phyloP scores from a whole-genome alignment of 176 grass and related monocot species.

The Musa beccarii region DNA sequence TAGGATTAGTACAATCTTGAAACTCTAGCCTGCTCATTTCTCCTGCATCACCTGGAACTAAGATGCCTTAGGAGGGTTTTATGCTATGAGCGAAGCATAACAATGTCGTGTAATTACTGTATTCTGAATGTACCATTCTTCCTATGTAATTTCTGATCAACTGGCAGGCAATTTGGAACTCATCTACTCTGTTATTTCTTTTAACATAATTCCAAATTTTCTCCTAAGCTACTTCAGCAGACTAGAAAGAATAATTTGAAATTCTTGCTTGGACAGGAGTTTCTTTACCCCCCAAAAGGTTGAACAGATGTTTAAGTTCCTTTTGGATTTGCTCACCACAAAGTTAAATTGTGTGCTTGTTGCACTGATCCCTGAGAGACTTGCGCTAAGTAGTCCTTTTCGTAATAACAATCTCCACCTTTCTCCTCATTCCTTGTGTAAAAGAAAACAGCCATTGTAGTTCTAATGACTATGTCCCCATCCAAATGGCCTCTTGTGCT shows the following conservation, averaged over 20 bases:
- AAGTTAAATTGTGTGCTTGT: neutral
- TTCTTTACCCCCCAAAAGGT: neutral
- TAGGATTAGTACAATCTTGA: neutral
- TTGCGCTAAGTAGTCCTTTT: no score
- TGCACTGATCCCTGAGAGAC: neutral
- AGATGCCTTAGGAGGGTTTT: neutral
- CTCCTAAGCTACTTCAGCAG: neutral
- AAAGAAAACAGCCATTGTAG: no score
- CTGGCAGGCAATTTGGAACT: neutral
- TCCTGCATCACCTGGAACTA: neutral
- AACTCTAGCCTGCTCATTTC: neutral
- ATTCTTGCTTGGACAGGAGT: neutral
- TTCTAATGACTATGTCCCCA: no score
- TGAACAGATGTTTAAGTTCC: neutral
- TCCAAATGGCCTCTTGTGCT: no score
- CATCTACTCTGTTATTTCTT: neutral
- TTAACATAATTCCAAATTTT: neutral
- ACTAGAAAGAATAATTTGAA: neutral
- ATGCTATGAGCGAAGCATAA: neutral
- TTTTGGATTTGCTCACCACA: neutral
- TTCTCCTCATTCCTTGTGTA: no score
- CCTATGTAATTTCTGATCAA: neutral
- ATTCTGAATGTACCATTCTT: neutral
- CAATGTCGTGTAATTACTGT: neutral
- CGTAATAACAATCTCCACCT: no score